These are phyloP conservation scores for Clavispora asparagi DNA, from an alignment of 805 yeast species.

Conservation along the genomic window DNA sequence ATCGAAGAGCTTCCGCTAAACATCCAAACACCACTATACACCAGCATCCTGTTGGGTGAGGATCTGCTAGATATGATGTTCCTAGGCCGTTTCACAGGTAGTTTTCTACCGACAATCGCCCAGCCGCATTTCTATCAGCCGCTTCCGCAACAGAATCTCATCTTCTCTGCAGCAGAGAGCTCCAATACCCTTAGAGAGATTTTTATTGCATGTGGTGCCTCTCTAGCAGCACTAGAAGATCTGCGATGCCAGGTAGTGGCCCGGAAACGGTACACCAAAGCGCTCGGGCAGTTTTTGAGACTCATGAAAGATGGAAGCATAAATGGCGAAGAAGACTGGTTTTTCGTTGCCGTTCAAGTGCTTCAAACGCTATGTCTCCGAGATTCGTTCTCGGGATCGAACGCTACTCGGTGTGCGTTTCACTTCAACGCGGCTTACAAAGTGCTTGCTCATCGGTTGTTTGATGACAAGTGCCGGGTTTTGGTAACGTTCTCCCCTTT, in stretches of 20 bases:
- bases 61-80: slow-evolving; percentile 4
- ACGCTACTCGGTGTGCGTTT: slow-evolving; percentile 13
- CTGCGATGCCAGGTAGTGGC: slow-evolving; percentile 4
- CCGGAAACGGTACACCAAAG: slow-evolving; percentile 6
- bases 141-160: slow-evolving; percentile 3
- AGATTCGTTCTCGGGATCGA: slow-evolving; percentile 6
- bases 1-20: background rate
- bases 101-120: slow-evolving; percentile 13
- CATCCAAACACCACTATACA: background rate
- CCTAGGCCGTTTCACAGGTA: slow-evolving; percentile 4
- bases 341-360: slow-evolving; percentile 14
- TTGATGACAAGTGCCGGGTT: background rate
- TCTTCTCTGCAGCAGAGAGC: slow-evolving; percentile 8
- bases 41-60: background rate
- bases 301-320: slow-evolving; percentile 4
- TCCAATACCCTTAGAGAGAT: slow-evolving; percentile 7
- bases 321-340: slow-evolving; percentile 11
- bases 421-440: slow-evolving; percentile 12
- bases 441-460: slow-evolving; percentile 1
- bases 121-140: slow-evolving; percentile 7
- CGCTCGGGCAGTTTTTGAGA: slow-evolving; percentile 5
- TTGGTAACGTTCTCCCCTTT: slow-evolving; percentile 3
- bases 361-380: slow-evolving; percentile 12
- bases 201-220: slow-evolving; percentile 14
- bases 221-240: slow-evolving; percentile 9